Percentiles rank a stretch among this genome's conserved stretches.
phyloP scores from a whole-genome alignment of 768 basidiomycete genomes.

The Serendipita sp. region DNA sequence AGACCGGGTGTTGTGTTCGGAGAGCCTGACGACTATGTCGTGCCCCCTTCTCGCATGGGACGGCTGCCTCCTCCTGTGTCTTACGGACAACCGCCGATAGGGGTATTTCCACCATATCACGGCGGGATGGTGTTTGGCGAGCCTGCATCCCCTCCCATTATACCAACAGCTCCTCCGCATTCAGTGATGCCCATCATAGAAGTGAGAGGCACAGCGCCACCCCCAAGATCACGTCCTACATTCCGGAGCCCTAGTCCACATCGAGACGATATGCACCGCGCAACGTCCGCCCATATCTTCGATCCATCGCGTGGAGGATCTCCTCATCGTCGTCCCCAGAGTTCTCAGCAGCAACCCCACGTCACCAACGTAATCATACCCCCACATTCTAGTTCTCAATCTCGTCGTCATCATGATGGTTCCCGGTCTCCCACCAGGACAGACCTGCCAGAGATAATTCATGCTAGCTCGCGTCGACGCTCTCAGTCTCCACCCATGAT shows the following conservation, averaged over 20 bases:
- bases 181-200: background rate
- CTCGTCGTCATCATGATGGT: background rate
- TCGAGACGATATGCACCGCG: background rate
- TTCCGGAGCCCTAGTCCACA: background rate
- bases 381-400: background rate
- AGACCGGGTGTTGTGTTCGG: no score
- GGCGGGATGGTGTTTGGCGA: slow-evolving; percentile 17
- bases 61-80: slow-evolving; percentile 9
- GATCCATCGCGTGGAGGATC: background rate
- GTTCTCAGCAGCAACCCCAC: background rate
- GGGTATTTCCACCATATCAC: background rate
- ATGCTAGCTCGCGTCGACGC: background rate
- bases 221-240: background rate
- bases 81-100: background rate
- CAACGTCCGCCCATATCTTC: background rate
- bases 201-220: background rate
- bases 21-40: no score
- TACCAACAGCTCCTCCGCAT: background rate
- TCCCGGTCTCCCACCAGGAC: background rate
- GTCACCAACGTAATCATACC: background rate
- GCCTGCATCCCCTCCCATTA: slow-evolving; percentile 15
- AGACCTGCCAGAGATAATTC: background rate
- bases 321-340: background rate
- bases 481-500: background rate
- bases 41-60: slow-evolving; percentile 1